A percentile compares a stretch with the other conserved stretches of the same genome.
These are phyloP conservation scores for Cymbopogon flexuosus DNA, from an alignment of 202 grass and related monocot species.

Conservation along the genomic window DNA sequence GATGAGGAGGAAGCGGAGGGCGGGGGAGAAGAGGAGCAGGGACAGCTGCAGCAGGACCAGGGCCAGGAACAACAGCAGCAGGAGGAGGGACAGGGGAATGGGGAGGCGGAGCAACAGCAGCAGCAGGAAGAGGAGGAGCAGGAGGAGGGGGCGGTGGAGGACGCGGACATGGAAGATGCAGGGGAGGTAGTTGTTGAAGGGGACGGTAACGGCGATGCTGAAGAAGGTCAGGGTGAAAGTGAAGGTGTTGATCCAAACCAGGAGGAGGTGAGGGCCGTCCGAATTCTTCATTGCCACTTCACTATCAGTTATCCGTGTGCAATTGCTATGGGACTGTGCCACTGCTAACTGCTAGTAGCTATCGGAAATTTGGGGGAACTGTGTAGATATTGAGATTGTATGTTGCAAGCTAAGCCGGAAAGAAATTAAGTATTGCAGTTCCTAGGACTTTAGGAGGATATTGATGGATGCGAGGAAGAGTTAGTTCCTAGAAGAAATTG, in stretches of 20 bases:
- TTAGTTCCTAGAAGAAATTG: background rate
- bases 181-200: conserved; percentile 37
- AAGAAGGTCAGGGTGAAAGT: conserved; percentile 52
- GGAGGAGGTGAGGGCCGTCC: conserved; percentile 9
- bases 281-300: background rate
- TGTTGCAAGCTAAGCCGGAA: background rate
- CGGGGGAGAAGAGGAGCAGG: background rate
- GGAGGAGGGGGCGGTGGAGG: conserved; percentile 41
- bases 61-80: background rate
- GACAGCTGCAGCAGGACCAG: background rate
- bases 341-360: background rate
- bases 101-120: background rate
- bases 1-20: background rate
- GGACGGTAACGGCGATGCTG: conserved; percentile 25
- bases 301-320: background rate
- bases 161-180: conserved; percentile 42
- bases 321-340: background rate
- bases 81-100: conserved; percentile 7
- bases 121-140: conserved; percentile 26
- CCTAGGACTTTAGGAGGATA: background rate
- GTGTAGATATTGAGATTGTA: background rate
- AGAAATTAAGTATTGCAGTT: background rate
- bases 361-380: background rate
- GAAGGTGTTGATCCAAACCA: conserved; percentile 28
- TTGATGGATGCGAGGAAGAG: background rate